phyloP scores from a whole-genome alignment of 2,329 filamentous ascomycete species.

The Raffaelea ambrosiae region DNA sequence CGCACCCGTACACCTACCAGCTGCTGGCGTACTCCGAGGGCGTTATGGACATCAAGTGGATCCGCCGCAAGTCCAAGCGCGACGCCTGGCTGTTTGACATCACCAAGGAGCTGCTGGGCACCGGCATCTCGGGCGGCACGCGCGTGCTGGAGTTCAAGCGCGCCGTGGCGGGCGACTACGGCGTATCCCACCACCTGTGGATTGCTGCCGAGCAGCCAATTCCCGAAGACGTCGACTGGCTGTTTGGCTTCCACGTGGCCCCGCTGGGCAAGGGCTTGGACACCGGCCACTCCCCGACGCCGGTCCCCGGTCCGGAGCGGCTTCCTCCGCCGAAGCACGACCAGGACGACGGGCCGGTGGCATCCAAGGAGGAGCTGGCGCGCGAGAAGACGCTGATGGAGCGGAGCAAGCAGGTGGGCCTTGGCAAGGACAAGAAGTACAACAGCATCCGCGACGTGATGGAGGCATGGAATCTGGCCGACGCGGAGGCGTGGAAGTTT shows the following conservation, averaged over 20 bases:
- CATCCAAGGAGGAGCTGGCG: constrained; percentile 41
- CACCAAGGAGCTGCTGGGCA: constrained; percentile 61
- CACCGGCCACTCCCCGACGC: constrained; percentile 46
- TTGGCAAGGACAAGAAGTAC: constrained; percentile 32
- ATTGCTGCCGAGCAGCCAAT: constrained; percentile 60
- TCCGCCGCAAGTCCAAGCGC: constrained; percentile 60
- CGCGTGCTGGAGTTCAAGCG: constrained; percentile 74
- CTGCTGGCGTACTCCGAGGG: constrained; percentile 56
- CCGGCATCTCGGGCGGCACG: constrained; percentile 51
- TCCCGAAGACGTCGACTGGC: constrained; percentile 73
- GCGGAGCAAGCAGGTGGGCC: constrained; percentile 33
- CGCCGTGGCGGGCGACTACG: constrained; percentile 61
- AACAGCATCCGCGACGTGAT: constrained; percentile 42
- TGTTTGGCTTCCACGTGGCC: constrained; percentile 78
- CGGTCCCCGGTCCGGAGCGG: constrained; percentile 49
- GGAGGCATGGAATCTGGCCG: constrained; percentile 62
- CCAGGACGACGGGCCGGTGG: constrained; percentile 38
- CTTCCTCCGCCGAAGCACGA: constrained; percentile 41
- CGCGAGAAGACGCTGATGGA: constrained; percentile 47
- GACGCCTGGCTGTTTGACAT: constrained; percentile 70
- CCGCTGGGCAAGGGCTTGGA: constrained; percentile 34
- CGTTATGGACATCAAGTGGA: constrained; percentile 52
- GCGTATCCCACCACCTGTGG: constrained; percentile 64
- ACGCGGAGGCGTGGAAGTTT: constrained; percentile 73
- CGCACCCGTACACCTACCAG: constrained; percentile 81